phyloP scores from a whole-genome alignment of 2,329 filamentous ascomycete genomes.

The Ophiocordyceps camponoti-rufipedis region DNA sequence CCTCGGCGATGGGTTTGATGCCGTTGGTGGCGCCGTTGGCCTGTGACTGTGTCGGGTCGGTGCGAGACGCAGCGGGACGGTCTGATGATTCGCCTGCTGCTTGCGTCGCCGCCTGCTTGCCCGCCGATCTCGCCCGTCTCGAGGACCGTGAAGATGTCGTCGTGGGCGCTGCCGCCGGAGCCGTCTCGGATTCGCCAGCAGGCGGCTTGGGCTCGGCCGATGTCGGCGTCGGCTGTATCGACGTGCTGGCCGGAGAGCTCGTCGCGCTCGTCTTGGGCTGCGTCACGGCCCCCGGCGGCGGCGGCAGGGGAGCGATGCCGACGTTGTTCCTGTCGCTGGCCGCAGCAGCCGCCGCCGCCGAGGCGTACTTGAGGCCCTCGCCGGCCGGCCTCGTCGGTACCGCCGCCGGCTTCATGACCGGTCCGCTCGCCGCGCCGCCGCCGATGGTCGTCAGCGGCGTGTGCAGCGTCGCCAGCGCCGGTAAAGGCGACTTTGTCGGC shows the following conservation, averaged over 20 bases:
- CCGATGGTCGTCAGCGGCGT: slow-evolving; percentile 45
- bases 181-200: slow-evolving; percentile 6
- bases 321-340: slow-evolving; percentile 76
- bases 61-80: neutral
- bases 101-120: slow-evolving; percentile 22
- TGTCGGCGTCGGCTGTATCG: slow-evolving; percentile 16
- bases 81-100: slow-evolving; percentile 13
- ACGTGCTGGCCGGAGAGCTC: slow-evolving; percentile 31
- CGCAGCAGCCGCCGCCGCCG: slow-evolving; percentile 82
- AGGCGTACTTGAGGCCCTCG: slow-evolving; percentile 90
- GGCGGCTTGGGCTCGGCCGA: slow-evolving; percentile 13
- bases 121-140: slow-evolving; percentile 23
- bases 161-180: neutral
- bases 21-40: slow-evolving; percentile 36
- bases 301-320: slow-evolving; percentile 83
- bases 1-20: slow-evolving; percentile 24
- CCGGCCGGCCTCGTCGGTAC: slow-evolving; percentile 69
- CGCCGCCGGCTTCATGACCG: slow-evolving; percentile 81
- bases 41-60: slow-evolving; percentile 10
- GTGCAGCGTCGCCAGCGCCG: slow-evolving; percentile 81
- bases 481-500: slow-evolving; percentile 84
- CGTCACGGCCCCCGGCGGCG: slow-evolving; percentile 49
- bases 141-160: slow-evolving; percentile 8
- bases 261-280: slow-evolving; percentile 36
- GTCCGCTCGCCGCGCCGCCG: slow-evolving; percentile 34